These are phyloP conservation scores for Kwoniella botswanensis DNA, from an alignment of 768 basidiomycete genomes.

Conservation along the genomic window DNA sequence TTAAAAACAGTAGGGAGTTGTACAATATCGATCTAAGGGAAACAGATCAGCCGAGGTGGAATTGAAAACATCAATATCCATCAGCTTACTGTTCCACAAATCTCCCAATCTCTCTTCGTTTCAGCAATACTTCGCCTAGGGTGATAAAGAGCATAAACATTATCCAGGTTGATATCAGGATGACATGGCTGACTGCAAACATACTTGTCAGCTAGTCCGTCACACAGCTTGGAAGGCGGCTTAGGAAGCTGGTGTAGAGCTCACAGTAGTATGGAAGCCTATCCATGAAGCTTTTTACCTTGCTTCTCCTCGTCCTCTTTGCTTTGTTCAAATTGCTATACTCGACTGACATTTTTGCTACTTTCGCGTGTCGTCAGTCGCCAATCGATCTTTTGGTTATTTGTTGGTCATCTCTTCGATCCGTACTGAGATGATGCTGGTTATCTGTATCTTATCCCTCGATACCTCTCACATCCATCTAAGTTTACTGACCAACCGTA, in stretches of 20 bases:
- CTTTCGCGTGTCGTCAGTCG: not conserved
- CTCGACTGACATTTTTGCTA: conserved; percentile 12
- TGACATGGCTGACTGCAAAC: conserved; percentile 25
- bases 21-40: conserved; percentile 39
- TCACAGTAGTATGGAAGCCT: conserved; percentile 25
- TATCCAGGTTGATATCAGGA: conserved; percentile 39
- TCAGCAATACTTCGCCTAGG: conserved; percentile 34
- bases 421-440: not conserved
- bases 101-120: conserved; percentile 26
- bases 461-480: no score
- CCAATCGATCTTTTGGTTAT: not conserved
- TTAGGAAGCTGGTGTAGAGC: not conserved
- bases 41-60: not conserved
- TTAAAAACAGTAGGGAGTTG: conserved; percentile 40
- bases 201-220: not conserved
- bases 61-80: not conserved
- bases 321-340: conserved; percentile 6
- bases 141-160: conserved; percentile 41
- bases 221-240: no score
- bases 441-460: no score
- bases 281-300: conserved; percentile 8
- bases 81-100: conserved; percentile 49
- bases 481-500: no score
- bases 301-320: conserved; percentile 6
- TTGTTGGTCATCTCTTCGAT: not conserved